A percentile compares a stretch with the other conserved stretches of the same genome.
phyloP scores from a whole-genome alignment of 495 filamentous ascomycete species.

The Chaetomium tenue region DNA sequence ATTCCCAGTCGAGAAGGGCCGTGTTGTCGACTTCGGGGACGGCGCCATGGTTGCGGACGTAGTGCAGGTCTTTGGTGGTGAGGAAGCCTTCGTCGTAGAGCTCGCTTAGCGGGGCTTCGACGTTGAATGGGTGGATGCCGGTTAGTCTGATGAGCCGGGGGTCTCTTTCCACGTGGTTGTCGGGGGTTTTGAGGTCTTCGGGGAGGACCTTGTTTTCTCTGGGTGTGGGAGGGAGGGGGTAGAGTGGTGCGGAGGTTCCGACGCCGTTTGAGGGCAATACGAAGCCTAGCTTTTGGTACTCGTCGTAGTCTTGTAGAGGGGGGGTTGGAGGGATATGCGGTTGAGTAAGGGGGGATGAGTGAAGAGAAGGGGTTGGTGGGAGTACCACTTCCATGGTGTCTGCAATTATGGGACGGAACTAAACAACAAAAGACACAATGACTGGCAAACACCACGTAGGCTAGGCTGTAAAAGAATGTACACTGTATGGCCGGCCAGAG shows the following conservation, averaged over 20 bases:
- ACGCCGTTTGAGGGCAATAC: not conserved
- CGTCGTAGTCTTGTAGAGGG: constrained; percentile 19
- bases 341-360: constrained; percentile 3
- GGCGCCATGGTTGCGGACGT: constrained; percentile 91
- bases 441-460: not conserved
- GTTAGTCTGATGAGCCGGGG: constrained; percentile 84
- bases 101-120: constrained; percentile 78
- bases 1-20: constrained; percentile 76
- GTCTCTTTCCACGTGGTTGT: constrained; percentile 83
- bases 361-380: constrained; percentile 9
- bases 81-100: constrained; percentile 87
- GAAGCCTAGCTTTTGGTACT: constrained; percentile 20
- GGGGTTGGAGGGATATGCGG: constrained; percentile 4
- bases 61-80: constrained; percentile 89
- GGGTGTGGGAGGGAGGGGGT: constrained; percentile 71
- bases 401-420: not conserved
- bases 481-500: not conserved
- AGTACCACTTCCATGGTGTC: constrained; percentile 24
- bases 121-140: constrained; percentile 91
- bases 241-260: constrained; percentile 24
- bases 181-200: constrained; percentile 78
- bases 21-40: constrained; percentile 76
- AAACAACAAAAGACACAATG: not conserved
- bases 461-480: not conserved
- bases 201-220: constrained; percentile 62